These are phyloP conservation scores for Cryptococcus neoformans DNA, from an alignment of 1,284 basidiomycete species.

Conservation along the genomic window DNA sequence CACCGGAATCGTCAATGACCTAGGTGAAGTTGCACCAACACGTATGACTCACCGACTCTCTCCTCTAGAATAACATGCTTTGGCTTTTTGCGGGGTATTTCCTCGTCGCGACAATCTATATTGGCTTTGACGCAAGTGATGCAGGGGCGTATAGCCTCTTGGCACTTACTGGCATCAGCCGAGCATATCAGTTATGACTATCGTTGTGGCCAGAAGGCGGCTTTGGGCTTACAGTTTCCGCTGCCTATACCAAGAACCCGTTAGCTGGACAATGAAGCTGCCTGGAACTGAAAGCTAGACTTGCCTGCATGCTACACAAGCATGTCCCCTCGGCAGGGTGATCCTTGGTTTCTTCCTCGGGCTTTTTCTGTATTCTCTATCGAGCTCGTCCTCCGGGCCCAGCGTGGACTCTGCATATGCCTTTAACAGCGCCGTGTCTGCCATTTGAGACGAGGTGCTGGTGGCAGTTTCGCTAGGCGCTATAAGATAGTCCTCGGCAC, in stretches of 20 bases:
- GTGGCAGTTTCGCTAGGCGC: background rate
- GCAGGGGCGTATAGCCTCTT: slow-evolving; percentile 25
- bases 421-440: background rate
- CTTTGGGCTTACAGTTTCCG: slow-evolving; percentile 24
- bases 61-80: slow-evolving; percentile 25
- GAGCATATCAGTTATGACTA: background rate
- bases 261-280: background rate
- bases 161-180: slow-evolving; percentile 24
- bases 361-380: background rate
- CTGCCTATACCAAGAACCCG: background rate
- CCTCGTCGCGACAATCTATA: slow-evolving; percentile 29
- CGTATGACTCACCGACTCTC: no score
- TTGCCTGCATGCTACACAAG: slow-evolving; percentile 29
- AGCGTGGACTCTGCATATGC: background rate
- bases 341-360: slow-evolving; percentile 27
- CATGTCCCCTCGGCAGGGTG: slow-evolving; percentile 26
- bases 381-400: background rate
- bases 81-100: slow-evolving; percentile 24
- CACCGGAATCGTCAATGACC: background rate
- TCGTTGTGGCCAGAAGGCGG: background rate
- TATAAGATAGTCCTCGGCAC: background rate
- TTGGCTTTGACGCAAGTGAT: slow-evolving; percentile 22
- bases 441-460: background rate
- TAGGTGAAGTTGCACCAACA: no score
- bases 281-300: background rate